phyloP scores from a whole-genome alignment of 441 rosid genomes.

The Populus hybrid region DNA sequence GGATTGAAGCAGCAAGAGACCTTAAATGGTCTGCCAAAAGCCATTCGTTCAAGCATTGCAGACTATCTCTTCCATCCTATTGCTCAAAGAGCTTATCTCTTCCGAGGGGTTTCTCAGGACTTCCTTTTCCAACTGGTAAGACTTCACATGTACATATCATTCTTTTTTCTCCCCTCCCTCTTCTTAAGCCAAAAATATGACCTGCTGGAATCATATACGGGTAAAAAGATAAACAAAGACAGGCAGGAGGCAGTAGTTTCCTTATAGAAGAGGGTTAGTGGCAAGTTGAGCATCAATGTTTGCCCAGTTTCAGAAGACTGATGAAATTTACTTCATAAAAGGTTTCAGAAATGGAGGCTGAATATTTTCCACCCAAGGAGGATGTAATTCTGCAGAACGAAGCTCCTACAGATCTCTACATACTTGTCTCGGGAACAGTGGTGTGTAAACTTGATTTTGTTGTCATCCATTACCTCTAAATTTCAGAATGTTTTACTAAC shows the following conservation, averaged over 20 bases:
- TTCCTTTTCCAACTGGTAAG: slow-evolving; percentile 76
- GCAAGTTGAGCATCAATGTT: not conserved
- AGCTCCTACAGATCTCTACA: slow-evolving; percentile 85
- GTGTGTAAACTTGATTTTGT: slow-evolving; percentile 36
- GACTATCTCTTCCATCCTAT: slow-evolving; percentile 66
- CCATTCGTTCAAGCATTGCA: slow-evolving; percentile 85
- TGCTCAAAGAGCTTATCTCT: slow-evolving; percentile 63
- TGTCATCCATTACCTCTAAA: slow-evolving; percentile 1
- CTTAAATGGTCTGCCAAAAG: slow-evolving; percentile 82
- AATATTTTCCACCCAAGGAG: slow-evolving; percentile 84
- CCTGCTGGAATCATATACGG: not conserved
- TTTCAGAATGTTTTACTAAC: not conserved
- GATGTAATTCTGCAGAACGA: slow-evolving; percentile 83
- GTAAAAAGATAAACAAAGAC: not conserved
- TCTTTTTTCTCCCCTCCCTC: not conserved
- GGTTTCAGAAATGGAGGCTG: slow-evolving; percentile 89
- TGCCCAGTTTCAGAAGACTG: not conserved
- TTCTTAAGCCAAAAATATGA: not conserved
- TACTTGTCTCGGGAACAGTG: slow-evolving; percentile 87
- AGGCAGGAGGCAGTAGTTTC: not conserved
- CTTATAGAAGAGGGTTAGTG: not conserved
- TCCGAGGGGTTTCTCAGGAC: slow-evolving; percentile 70
- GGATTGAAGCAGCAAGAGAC: slow-evolving; percentile 84
- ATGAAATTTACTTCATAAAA: slow-evolving; percentile 25
- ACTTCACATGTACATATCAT: not conserved